phyloP scores from a whole-genome alignment of 768 basidiomycete genomes.

The Leccinum subgranulosum region DNA sequence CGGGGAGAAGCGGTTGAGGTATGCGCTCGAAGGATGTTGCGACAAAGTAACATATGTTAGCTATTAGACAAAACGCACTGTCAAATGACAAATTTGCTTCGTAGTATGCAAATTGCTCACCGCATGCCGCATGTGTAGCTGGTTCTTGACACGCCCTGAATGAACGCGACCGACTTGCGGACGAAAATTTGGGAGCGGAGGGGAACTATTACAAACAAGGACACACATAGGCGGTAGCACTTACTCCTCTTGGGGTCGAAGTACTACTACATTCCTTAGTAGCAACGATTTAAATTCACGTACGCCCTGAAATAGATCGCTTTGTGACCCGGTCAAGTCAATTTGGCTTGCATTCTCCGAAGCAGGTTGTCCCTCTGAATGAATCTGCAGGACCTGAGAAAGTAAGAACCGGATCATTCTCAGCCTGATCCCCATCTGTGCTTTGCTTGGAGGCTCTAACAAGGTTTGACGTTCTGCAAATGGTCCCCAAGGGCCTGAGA shows the following conservation, averaged over 20 bases:
- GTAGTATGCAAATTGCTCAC: slow-evolving; percentile 33
- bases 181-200: slow-evolving; percentile 27
- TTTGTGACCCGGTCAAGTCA: too few relatives aligned
- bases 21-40: slow-evolving; percentile 50
- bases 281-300: too few relatives aligned
- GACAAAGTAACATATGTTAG: slow-evolving; percentile 80
- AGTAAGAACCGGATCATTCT: not conserved
- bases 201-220: slow-evolving; percentile 18
- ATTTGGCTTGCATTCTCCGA: not conserved
- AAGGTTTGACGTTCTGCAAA: not conserved
- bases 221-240: slow-evolving; percentile 15
- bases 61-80: slow-evolving; percentile 28
- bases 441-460: not conserved
- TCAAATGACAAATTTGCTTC: not conserved
- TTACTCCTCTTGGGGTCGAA: too few relatives aligned
- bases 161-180: slow-evolving; percentile 24
- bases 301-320: too few relatives aligned
- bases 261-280: too few relatives aligned
- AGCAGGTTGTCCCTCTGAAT: not conserved
- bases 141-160: slow-evolving; percentile 26
- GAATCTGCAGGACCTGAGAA: not conserved
- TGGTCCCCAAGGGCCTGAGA: too few relatives aligned
- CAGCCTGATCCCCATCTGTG: not conserved
- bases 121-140: slow-evolving; percentile 51
- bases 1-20: slow-evolving; percentile 30